These are phyloP conservation scores for Yamadazyma blattariae DNA, from an alignment of 1,139 yeast species.

Conservation along the genomic window DNA sequence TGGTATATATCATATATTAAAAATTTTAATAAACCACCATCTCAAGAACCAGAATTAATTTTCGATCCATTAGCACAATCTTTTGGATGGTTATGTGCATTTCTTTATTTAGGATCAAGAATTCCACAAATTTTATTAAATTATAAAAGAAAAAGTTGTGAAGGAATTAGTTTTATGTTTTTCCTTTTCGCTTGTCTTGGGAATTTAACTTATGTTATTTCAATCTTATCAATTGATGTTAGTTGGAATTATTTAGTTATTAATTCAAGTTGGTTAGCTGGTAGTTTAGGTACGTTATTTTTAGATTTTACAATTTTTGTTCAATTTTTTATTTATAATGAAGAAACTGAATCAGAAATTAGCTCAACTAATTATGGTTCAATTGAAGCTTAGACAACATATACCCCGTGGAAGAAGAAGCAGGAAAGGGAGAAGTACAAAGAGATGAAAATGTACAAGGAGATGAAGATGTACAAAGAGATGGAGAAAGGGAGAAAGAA, in stretches of 20 bases:
- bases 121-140: conserved; percentile 86
- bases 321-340: conserved; percentile 82
- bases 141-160: conserved; percentile 82
- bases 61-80: conserved; percentile 79
- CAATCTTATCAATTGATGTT: conserved; percentile 74
- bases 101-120: conserved; percentile 80
- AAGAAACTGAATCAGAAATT: conserved; percentile 14
- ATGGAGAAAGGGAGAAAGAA: no score
- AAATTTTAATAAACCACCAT: conserved; percentile 27
- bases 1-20: conserved; percentile 69
- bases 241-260: conserved; percentile 69
- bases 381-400: conserved; percentile 3
- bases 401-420: background rate
- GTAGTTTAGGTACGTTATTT: conserved; percentile 82
- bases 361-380: conserved; percentile 9
- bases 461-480: no score
- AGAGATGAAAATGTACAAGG: no score
- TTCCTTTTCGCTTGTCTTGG: conserved; percentile 93
- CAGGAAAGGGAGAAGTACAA: background rate
- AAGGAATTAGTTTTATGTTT: conserved; percentile 88
- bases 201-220: conserved; percentile 81
- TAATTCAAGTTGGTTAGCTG: conserved; percentile 90
- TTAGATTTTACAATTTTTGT: conserved; percentile 82
- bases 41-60: conserved; percentile 32
- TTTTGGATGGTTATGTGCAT: conserved; percentile 91